A percentile compares a stretch with the other conserved stretches of the same genome.
These are phyloP conservation scores for Diaporthe eres DNA, from an alignment of 2,329 filamentous ascomycete species.

Conservation along the genomic window DNA sequence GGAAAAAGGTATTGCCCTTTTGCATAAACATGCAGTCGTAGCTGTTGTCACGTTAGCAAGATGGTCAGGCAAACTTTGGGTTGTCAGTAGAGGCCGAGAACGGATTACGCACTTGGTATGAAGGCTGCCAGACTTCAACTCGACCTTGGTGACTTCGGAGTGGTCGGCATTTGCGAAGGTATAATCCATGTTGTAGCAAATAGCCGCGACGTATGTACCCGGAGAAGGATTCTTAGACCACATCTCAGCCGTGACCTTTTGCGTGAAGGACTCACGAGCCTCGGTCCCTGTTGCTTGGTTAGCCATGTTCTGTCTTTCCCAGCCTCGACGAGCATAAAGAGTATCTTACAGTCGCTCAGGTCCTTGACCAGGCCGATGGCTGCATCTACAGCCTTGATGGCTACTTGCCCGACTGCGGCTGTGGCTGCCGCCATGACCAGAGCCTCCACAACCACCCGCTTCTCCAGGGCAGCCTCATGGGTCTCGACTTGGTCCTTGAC, in stretches of 20 bases:
- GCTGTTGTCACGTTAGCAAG: neutral
- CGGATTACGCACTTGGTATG: neutral
- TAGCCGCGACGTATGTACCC: neutral
- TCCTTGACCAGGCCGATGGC: conserved; percentile 6
- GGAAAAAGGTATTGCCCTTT: conserved; percentile 15
- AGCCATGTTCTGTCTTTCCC: neutral
- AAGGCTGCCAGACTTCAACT: conserved; percentile 9
- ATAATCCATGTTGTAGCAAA: conserved; percentile 24
- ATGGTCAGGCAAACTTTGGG: neutral
- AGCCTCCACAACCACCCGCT: conserved; percentile 9
- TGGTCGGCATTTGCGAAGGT: conserved; percentile 2
- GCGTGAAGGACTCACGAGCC: conserved; percentile 4
- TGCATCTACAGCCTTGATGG: conserved; percentile 2
- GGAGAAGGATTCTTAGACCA: conserved; percentile 4
- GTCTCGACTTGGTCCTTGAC: neutral
- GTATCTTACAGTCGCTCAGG: neutral
- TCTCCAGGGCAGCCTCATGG: neutral
- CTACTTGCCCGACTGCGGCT: neutral
- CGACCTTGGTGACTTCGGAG: neutral
- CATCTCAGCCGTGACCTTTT: conserved; percentile 12
- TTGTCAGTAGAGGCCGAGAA: neutral
- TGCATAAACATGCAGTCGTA: conserved; percentile 28
- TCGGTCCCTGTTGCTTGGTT: conserved; percentile 1
- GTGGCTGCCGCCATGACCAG: neutral
- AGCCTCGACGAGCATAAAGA: neutral